These are phyloP conservation scores for Hagleromyces aurorensis DNA, from an alignment of 805 yeast genomes.

Conservation along the genomic window DNA sequence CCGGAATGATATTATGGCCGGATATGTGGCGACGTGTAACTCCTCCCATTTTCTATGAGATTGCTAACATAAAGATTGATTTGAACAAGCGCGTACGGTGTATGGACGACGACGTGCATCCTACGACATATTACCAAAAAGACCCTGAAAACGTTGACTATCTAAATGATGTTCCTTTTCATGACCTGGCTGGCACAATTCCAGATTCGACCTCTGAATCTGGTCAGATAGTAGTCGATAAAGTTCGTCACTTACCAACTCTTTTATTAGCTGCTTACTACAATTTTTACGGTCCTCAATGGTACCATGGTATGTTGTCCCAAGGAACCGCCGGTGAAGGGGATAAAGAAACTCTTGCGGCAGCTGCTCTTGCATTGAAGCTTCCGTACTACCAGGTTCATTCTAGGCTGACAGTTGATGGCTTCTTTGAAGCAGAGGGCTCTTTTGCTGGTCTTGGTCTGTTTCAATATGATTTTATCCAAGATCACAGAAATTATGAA, in stretches of 20 bases:
- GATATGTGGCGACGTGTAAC: constrained; percentile 70
- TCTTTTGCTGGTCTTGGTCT: constrained; percentile 37
- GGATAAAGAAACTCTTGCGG: constrained; percentile 68
- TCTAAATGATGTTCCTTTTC: constrained; percentile 37
- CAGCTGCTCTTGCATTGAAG: constrained; percentile 51
- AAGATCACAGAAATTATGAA: constrained; percentile 36
- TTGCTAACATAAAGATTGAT: constrained; percentile 37
- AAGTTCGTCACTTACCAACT: constrained; percentile 49
- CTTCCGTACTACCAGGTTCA: constrained; percentile 47
- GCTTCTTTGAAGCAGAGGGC: constrained; percentile 25
- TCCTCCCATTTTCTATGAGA: constrained; percentile 50
- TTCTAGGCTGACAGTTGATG: constrained; percentile 31
- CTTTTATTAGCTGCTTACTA: constrained; percentile 54
- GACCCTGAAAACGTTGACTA: constrained; percentile 9
- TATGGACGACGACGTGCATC: constrained; percentile 22
- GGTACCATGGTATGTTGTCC: constrained; percentile 58
- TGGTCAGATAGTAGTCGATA: constrained; percentile 60
- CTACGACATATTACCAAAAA: constrained; percentile 11
- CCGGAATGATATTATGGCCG: constrained; percentile 64
- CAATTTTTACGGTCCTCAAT: constrained; percentile 56
- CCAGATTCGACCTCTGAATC: constrained; percentile 66
- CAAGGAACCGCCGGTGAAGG: constrained; percentile 77
- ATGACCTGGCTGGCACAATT: constrained; percentile 54
- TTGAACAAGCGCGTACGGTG: constrained; percentile 31
- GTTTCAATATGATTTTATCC: constrained; percentile 38